Evolutionary conservation across 2,329 filamentous ascomycete species (phyloP), one percentile per base, ranked within the genome.

Genomic region (Neurospora sp.): DNA sequence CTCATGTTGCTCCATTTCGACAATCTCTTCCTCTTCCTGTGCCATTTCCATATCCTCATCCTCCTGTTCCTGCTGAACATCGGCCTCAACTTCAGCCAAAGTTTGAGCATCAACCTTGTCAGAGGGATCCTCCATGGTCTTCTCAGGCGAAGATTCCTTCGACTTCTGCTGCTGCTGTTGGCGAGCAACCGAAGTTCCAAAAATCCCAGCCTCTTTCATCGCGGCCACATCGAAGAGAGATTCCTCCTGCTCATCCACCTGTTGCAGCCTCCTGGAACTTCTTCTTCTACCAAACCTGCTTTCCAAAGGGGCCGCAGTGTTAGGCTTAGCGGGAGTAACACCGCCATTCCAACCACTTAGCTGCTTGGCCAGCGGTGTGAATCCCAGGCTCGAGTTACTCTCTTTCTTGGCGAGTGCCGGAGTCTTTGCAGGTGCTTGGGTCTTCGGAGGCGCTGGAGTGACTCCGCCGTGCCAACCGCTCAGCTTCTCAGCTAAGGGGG

Each of bases 281-380:
- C 52, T 36, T 15, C 52, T 62, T 17, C 28, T 28, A 17, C 23
- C 3, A 7, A 33, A 6, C 8, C 52, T 33, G 52, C 52, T 17
- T n/a, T 62, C 52, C 52, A 62, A 17, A 73, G 78, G 66, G 67
- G 76, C 73, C 73, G 78, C 40, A 73, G 75, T 69, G 73, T 74
- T 28, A 62, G 74, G 68, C 72, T 85, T 84, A 6, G 78, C 76
- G 2, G 88, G 87, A 73, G 87, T 91, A 33, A 82, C 71, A 23
- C 73, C 82, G 1, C 89, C 83, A 73, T 85, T 84, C 90, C 91
- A 93, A 33, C 84, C 83, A 71, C 82, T 84, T 4, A 92, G 80
- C 74, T 90, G 85, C 43, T 85, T 81, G 4, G 87, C 87, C 43
- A 93, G 80, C 33, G 89, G 87, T 1, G 89, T 91, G 72, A 91